These are phyloP conservation scores for Trebouxiophyceae sp. DNA, from an alignment of 163 green algal species.

Conservation along the genomic window DNA sequence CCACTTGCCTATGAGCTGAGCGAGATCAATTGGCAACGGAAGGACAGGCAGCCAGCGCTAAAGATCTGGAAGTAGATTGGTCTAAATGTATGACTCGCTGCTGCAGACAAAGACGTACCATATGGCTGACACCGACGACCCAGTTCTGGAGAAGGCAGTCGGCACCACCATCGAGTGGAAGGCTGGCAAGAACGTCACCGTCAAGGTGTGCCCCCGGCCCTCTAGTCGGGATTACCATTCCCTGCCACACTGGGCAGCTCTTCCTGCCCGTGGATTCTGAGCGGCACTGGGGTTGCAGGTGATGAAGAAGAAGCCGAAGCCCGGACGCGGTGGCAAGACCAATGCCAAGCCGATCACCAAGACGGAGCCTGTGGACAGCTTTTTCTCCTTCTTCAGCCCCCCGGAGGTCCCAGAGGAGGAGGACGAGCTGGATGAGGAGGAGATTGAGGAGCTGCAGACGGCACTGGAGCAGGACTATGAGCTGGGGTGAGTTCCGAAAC, in stretches of 20 bases:
- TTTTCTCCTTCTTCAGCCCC: conserved; percentile 91
- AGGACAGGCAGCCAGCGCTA: too few species aligned
- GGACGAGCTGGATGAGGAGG: conserved; percentile 51
- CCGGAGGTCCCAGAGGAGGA: conserved; percentile 51
- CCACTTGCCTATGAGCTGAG: too few species aligned
- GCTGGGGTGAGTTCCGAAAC: conserved; percentile 40
- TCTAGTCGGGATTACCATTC: too few species aligned
- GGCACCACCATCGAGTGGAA: conserved; percentile 81
- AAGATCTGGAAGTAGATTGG: too few species aligned
- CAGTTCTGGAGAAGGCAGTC: conserved; percentile 60
- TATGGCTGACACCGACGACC: conserved; percentile 54
- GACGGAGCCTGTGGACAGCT: conserved; percentile 55
- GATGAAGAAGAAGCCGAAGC: conserved; percentile 75
- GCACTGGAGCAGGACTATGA: conserved; percentile 66
- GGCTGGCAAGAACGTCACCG: conserved; percentile 64
- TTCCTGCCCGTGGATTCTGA: background rate
- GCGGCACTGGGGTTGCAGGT: conserved; percentile 19
- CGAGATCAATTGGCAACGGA: too few species aligned
- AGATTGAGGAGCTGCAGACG: conserved; percentile 55
- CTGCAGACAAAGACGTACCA: conserved; percentile 59
- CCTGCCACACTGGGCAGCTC: too few species aligned
- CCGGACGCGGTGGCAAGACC: conserved; percentile 30
- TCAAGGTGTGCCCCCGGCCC: conserved; percentile 40
- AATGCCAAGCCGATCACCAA: conserved; percentile 35
- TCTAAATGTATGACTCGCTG: too few species aligned